These are phyloP conservation scores for Alternaria gansuensis DNA, from an alignment of 2,329 filamentous ascomycete species.

Conservation along the genomic window DNA sequence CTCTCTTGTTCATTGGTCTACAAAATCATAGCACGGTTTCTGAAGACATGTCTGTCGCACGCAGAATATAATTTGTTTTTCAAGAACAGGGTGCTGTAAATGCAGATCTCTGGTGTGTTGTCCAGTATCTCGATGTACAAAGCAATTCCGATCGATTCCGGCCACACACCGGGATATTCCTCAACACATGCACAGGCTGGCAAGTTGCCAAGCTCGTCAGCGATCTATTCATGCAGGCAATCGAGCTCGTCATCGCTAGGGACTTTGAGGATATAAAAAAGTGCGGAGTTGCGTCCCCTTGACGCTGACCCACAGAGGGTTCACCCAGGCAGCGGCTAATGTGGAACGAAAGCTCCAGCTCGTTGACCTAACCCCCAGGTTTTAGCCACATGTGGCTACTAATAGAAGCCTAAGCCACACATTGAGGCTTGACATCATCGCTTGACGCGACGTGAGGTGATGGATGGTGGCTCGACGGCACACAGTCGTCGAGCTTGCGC, in stretches of 20 bases:
- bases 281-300: neutral
- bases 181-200: neutral
- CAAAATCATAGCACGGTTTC: too few relatives aligned
- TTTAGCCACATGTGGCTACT: conserved; percentile 14
- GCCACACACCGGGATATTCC: conserved; percentile 1
- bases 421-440: conserved; percentile 15
- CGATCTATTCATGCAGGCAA: conserved; percentile 4
- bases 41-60: too few relatives aligned
- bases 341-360: neutral
- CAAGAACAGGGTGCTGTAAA: neutral
- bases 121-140: neutral
- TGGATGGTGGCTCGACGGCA: conserved; percentile 3
- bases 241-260: neutral
- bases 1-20: too few relatives aligned
- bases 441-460: neutral
- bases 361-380: conserved; percentile 1
- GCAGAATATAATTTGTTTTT: too few relatives aligned
- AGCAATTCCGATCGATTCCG: conserved; percentile 8
- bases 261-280: neutral
- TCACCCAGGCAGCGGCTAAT: neutral
- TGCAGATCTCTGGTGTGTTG: neutral
- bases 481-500: conserved; percentile 22
- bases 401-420: conserved; percentile 12
- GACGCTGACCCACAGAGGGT: neutral
- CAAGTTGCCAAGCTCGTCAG: conserved; percentile 8